Conservation (phyloP, 2,329 filamentous ascomycete genomes). For the Pyricularia pennisetigena region DNA sequence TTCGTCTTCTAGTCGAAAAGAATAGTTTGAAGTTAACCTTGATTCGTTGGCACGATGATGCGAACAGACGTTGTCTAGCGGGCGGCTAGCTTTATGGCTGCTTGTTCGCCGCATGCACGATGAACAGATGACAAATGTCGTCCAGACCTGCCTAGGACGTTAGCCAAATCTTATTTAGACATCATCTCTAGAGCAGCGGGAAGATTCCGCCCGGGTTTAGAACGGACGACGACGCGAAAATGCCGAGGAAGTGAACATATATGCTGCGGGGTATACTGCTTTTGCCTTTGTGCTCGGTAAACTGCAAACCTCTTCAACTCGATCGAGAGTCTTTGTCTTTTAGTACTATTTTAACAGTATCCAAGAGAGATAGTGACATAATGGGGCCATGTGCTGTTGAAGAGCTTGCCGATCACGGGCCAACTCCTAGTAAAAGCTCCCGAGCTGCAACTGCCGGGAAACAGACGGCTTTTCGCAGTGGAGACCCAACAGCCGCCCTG, state of each 20-base stretch:
- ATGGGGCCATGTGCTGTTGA: neutral
- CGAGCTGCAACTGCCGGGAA: neutral
- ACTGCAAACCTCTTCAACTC: neutral
- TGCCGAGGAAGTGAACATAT: neutral
- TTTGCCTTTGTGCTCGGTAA: neutral
- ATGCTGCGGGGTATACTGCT: neutral
- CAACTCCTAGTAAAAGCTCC: neutral
- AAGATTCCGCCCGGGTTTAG: neutral
- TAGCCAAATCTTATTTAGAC: neutral
- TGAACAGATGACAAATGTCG: neutral
- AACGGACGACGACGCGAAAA: neutral
- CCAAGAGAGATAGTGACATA: neutral
- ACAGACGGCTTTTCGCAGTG: conserved; percentile 5
- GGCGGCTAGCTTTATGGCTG: neutral
- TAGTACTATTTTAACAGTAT: neutral
- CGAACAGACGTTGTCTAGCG: neutral
- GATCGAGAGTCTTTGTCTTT: neutral
- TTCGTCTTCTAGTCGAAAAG: neutral
- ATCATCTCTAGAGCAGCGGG: neutral
- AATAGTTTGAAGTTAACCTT: neutral
- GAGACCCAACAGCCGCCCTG: neutral
- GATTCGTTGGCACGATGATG: neutral
- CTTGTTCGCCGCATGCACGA: neutral
- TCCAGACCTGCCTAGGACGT: neutral
- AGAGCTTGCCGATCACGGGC: neutral